phyloP scores from a whole-genome alignment of 768 basidiomycete genomes.

The Pilatotrama ljubarskyi region DNA sequence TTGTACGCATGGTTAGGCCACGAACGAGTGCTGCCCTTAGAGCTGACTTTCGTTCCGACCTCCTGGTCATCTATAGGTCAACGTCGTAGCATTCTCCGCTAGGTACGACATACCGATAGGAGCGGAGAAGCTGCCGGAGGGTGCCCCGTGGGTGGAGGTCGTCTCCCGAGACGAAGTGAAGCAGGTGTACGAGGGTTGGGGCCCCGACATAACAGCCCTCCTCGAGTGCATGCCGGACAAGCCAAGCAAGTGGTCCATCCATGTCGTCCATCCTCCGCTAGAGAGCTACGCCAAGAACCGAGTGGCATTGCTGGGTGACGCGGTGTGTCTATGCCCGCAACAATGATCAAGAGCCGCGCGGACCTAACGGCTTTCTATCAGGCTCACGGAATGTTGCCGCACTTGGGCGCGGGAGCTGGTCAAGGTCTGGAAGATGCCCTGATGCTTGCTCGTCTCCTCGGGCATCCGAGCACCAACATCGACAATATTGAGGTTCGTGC shows the following conservation, averaged over 20 bases:
- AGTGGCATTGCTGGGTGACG: not conserved
- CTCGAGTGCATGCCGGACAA: slow-evolving; percentile 41
- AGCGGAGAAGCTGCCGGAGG: not conserved
- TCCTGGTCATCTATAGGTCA: slow-evolving; percentile 26
- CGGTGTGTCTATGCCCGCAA: not conserved
- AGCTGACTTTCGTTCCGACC: not conserved
- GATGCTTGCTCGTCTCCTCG: slow-evolving; percentile 46
- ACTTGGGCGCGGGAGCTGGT: slow-evolving; percentile 58
- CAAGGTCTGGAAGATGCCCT: slow-evolving; percentile 61
- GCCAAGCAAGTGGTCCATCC: slow-evolving; percentile 56
- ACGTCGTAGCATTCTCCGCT: slow-evolving; percentile 44
- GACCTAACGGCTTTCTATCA: not conserved
- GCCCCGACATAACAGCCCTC: slow-evolving; percentile 43
- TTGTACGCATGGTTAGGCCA: slow-evolving; percentile 33
- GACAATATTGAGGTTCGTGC: slow-evolving; percentile 44
- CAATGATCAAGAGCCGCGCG: no score
- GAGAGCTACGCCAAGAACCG: slow-evolving; percentile 43
- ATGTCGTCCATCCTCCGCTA: slow-evolving; percentile 47
- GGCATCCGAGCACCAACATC: slow-evolving; percentile 40
- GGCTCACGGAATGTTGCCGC: slow-evolving; percentile 61
- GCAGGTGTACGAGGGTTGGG: slow-evolving; percentile 45
- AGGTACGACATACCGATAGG: slow-evolving; percentile 30
- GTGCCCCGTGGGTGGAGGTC: slow-evolving; percentile 42
- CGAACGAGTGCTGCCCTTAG: not conserved
- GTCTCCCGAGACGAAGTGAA: slow-evolving; percentile 38